Base-by-base conservation (phyloP, 148 eudicot genomes). In the Silene conica region DNA sequence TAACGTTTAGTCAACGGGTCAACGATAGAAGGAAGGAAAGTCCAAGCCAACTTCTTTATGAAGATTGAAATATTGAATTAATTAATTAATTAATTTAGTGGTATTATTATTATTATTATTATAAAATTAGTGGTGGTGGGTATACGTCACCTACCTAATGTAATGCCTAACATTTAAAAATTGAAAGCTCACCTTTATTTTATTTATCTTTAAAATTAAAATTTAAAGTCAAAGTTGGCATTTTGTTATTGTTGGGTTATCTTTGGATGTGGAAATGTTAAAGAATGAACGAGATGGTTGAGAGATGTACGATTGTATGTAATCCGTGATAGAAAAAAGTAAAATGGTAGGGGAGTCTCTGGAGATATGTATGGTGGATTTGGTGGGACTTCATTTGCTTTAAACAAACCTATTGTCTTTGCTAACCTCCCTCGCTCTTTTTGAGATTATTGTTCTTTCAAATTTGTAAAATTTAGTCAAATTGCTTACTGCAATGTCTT, bases 71-170 rank as follows among this genome's bases (percentile, higher is more conserved):
- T 31, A 31, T 31, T 48, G 38, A 26, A 67, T 20, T 60, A 31
- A 31, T 38, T 6, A n/a, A n/a, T 28, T 34, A 34, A 34, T 38
- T 6, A 38, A 38, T 38, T 38, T 38, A 52, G 7, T 19, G 43
- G 1, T 22, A 23, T 15, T 57, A 31, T 68, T 38, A 34, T 34
- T 34, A 34, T 34, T 38, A 45, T 50, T 20, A 41, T 26, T 38
- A 26, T 15, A 2, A 31, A 28, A 10, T 23, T 64, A 28, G 75
- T 63, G 62, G 74, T 71, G 58, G 72, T 78, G 80, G 76, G 78
- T 69, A 3, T 69, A 74, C 78, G 78, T 79, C 78, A 74, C 69
- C 74, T 79, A 74, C 78, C 74, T 41, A 62, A 74, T 52, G 25
- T 18, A 46, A 10, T 31, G 28, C 50, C 43, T 58, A 38, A 28